A percentile compares a stretch with the other conserved stretches of the same genome.
Evolutionary conservation across 345 rosid species (phyloP).

Genomic region (Mallotus nudiflorus): DNA sequence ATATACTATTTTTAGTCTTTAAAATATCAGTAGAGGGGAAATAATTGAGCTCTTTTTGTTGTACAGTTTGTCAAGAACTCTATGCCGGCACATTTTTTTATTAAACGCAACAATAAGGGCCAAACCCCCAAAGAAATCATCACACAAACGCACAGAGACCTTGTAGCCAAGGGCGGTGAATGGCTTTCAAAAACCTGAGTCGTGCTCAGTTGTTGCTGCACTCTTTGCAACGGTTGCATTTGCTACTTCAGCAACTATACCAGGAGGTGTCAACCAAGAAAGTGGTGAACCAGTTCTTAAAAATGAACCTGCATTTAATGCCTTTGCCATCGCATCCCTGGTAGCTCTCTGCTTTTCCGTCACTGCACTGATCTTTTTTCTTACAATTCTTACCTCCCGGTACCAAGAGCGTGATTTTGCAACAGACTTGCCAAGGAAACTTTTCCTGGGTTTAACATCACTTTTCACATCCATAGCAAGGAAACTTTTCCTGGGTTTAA

Average conservation of each 20-base stretch:
- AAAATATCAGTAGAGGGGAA: too few relatives aligned
- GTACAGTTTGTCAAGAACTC: conserved; percentile 27
- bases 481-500: too few relatives aligned
- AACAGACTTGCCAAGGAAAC: conserved; percentile 33
- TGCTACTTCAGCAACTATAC: conserved; percentile 26
- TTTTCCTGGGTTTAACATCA: conserved; percentile 40
- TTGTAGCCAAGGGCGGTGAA: conserved; percentile 19
- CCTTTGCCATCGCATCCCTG: conserved; percentile 43
- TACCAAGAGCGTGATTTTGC: conserved; percentile 43
- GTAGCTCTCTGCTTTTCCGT: conserved; percentile 44
- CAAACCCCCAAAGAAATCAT: conserved; percentile 28
- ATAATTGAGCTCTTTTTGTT: too few relatives aligned
- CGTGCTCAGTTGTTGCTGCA: conserved; percentile 38
- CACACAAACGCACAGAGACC: conserved; percentile 19
- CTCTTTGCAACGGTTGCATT: conserved; percentile 39
- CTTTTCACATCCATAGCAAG: too few relatives aligned
- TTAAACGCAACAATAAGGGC: conserved; percentile 8
- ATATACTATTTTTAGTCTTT: too few relatives aligned
- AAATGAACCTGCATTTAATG: conserved; percentile 34
- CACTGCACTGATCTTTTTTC: conserved; percentile 37
- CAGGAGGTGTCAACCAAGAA: conserved; percentile 28
- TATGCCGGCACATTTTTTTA: conserved; percentile 21
- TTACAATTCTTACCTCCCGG: conserved; percentile 46
- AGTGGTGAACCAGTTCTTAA: conserved; percentile 35
- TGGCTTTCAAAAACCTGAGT: conserved; percentile 36